These are phyloP conservation scores for Bipolaris gigantea DNA, from an alignment of 2,329 filamentous ascomycete species.

Conservation along the genomic window DNA sequence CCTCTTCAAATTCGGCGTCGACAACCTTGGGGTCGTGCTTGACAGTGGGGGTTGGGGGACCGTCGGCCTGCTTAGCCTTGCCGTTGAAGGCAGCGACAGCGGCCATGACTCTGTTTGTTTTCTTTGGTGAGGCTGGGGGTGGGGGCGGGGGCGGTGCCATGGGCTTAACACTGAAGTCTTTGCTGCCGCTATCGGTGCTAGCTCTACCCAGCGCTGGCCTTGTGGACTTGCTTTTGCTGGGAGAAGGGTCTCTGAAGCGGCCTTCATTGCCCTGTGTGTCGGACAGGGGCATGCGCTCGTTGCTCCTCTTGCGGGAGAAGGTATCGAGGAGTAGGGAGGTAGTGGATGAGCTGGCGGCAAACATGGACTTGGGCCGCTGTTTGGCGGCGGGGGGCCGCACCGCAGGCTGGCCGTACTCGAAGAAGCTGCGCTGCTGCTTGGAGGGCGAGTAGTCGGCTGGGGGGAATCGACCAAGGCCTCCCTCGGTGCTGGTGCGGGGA, in stretches of 20 bases:
- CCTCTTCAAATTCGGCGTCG: slow-evolving; percentile 64
- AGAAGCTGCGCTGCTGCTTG: slow-evolving; percentile 66
- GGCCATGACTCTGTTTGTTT: slow-evolving; percentile 61
- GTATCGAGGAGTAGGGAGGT: slow-evolving; percentile 46
- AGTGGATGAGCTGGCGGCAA: slow-evolving; percentile 48
- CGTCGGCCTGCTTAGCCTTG: slow-evolving; percentile 50
- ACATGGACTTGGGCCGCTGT: slow-evolving; percentile 57
- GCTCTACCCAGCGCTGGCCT: slow-evolving; percentile 30
- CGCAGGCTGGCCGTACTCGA: slow-evolving; percentile 53
- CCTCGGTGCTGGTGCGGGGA: slow-evolving; percentile 48
- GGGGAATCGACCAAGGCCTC: slow-evolving; percentile 62
- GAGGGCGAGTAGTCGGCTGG: slow-evolving; percentile 62
- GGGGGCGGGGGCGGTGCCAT: slow-evolving; percentile 18
- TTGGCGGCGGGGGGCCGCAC: slow-evolving; percentile 31
- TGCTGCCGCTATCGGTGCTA: slow-evolving; percentile 34
- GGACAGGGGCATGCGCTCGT: slow-evolving; percentile 37
- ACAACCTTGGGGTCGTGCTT: slow-evolving; percentile 57
- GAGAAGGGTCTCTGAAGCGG: slow-evolving; percentile 28
- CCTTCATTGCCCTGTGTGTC: slow-evolving; percentile 41
- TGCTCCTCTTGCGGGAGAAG: slow-evolving; percentile 42
- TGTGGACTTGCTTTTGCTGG: slow-evolving; percentile 20
- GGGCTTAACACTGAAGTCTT: slow-evolving; percentile 19
- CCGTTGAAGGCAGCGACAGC: slow-evolving; percentile 65
- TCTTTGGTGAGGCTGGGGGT: slow-evolving; percentile 34
- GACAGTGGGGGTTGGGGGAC: slow-evolving; percentile 29